These are phyloP conservation scores for Apiotrichum laibachii DNA, from an alignment of 1,284 basidiomycete species.

Conservation along the genomic window DNA sequence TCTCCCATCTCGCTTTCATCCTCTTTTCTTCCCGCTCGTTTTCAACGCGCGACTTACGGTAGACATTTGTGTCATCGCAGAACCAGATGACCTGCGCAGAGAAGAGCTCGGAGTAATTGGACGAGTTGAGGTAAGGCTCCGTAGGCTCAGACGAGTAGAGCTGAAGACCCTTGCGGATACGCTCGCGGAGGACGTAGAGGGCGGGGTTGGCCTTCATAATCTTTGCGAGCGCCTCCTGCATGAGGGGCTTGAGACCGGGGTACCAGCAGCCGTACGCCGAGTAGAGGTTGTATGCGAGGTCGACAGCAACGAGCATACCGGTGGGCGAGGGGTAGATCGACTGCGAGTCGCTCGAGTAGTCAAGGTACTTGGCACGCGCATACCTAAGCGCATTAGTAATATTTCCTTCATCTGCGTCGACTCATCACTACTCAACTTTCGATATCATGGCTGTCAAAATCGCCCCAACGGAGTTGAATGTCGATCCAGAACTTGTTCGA, in stretches of 20 bases:
- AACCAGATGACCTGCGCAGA: constrained; percentile 99
- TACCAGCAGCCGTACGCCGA: constrained; percentile 99
- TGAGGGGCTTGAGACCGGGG: constrained; percentile 95
- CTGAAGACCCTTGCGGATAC: constrained; percentile 97
- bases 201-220: constrained; percentile 84
- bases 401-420: too few species aligned
- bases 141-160: constrained; percentile 99
- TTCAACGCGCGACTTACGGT: constrained; percentile 65
- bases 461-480: constrained; percentile 96
- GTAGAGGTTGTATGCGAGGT: constrained; percentile 96
- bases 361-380: constrained; percentile 93
- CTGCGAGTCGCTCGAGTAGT: constrained; percentile 80
- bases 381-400: too few species aligned
- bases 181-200: constrained; percentile 95
- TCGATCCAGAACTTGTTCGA: constrained; percentile 99
- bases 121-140: constrained; percentile 88
- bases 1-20: too few species aligned
- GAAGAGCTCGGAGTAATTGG: constrained; percentile 93
- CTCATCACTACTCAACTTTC: too few species aligned
- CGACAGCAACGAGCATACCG: constrained; percentile 95
- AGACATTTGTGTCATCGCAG: constrained; percentile 99
- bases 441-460: constrained; percentile 98
- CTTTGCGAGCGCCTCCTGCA: constrained; percentile 99
- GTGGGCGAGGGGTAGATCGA: constrained; percentile 98
- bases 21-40: too few species aligned